Conservation (phyloP, 768 basidiomycete species). For the Amanita polypyramis region DNA sequence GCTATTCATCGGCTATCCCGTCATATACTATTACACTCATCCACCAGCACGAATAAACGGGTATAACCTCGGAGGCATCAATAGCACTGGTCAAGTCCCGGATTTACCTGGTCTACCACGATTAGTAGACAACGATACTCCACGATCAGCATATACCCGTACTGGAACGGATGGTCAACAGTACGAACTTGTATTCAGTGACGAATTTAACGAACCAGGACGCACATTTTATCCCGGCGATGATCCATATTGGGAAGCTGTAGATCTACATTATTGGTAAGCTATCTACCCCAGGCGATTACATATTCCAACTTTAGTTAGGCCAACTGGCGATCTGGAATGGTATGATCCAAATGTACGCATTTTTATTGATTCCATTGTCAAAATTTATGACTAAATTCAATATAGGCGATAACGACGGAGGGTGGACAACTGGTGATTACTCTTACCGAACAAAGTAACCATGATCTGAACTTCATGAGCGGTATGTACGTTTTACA, state of each 20-base stretch:
- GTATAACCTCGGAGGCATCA: conserved; percentile 87
- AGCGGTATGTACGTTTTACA: conserved; percentile 44
- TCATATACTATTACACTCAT: conserved; percentile 47
- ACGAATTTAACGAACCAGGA: conserved; percentile 53
- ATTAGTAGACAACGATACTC: conserved; percentile 75
- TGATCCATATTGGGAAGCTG: conserved; percentile 84
- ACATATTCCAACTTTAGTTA: conserved; percentile 12
- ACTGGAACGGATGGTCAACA: conserved; percentile 66
- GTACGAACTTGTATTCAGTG: conserved; percentile 82
- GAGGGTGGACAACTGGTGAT: conserved; percentile 70
- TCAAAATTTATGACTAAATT: conserved; percentile 1
- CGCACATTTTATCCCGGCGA: conserved; percentile 68
- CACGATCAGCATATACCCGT: conserved; percentile 39
- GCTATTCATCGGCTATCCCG: conserved; percentile 85
- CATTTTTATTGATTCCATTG: not conserved
- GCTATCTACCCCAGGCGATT: conserved; percentile 9
- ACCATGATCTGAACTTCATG: conserved; percentile 76
- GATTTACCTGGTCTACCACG: conserved; percentile 52
- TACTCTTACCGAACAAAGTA: conserved; percentile 58
- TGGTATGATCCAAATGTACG: conserved; percentile 73
- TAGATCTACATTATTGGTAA: conserved; percentile 78
- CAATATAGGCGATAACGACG: conserved; percentile 54
- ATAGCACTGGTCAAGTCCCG: conserved; percentile 82
- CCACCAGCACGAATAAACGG: conserved; percentile 28
- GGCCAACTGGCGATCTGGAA: conserved; percentile 68